Conservation (phyloP, 2,329 filamentous ascomycete species). For the Metarhizium guizhouense region DNA sequence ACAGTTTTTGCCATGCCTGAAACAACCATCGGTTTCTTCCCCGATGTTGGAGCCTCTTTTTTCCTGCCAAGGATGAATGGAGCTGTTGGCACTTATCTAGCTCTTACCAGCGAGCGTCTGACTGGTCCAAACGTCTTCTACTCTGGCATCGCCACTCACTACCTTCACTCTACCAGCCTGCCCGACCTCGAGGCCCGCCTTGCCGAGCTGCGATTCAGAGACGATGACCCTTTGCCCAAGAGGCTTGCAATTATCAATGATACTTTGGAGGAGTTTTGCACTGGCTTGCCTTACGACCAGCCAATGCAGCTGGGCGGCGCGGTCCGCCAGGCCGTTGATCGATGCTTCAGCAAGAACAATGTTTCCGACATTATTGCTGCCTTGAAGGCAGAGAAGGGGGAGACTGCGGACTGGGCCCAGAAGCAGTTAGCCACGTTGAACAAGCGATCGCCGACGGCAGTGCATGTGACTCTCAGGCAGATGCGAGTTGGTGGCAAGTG, state of each 20-base stretch:
- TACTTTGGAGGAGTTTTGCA: conserved; percentile 87
- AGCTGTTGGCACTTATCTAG: conserved; percentile 81
- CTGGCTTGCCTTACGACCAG: conserved; percentile 70
- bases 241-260: conserved; percentile 68
- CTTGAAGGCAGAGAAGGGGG: conserved; percentile 43
- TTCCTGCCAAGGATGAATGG: conserved; percentile 89
- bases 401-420: conserved; percentile 64
- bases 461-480: conserved; percentile 77
- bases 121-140: conserved; percentile 82
- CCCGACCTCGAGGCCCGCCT: conserved; percentile 75
- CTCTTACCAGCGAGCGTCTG: conserved; percentile 78
- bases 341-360: conserved; percentile 61
- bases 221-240: conserved; percentile 54
- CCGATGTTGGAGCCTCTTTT: conserved; percentile 93
- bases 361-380: conserved; percentile 63
- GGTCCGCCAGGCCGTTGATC: conserved; percentile 74
- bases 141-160: conserved; percentile 89
- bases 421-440: conserved; percentile 68
- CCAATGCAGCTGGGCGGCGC: conserved; percentile 58
- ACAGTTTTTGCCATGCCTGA: conserved; percentile 98
- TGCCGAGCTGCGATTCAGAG: conserved; percentile 80
- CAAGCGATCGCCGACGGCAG: conserved; percentile 73
- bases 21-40: conserved; percentile 97
- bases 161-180: conserved; percentile 83
- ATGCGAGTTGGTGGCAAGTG: conserved; percentile 68